Evolutionary conservation across 768 basidiomycete species (phyloP), one percentile per base, ranked within the genome.

Genomic region (Termitomyces sp.): DNA sequence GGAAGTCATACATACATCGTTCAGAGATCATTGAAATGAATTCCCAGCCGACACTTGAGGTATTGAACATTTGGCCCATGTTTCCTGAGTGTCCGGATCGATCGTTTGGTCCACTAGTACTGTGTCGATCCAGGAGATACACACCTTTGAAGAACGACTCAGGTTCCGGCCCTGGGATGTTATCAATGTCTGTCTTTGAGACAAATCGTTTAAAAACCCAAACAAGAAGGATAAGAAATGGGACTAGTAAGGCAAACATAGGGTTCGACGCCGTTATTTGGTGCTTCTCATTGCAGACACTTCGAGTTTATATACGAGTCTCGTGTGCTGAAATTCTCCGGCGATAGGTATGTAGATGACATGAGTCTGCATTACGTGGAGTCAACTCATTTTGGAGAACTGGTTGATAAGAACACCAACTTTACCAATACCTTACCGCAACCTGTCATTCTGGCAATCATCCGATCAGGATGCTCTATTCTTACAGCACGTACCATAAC

Each of bases 91-190:
- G n/a, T n/a, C n/a, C n/a, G 27, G 11, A 15, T 33, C 0, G 18
- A 11, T 18, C 31, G 7, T 22, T 32, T 1, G 36, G 15, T 12
- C 38, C 5, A 12, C n/a, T 15, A 5, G 18, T 4, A 39, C 18
- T 18, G 22, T 18, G 7, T 40, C 12, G n/a, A 7, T 27, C 4
- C 15, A 18, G 36, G 15, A 29, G 29, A 29, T 31, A 13, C 23
- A 11, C 36, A 72, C 73, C 73, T 45, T 60, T 68, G 33, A 63
- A 52, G 35, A 68, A 67, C 1, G 71, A 72, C 1, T 48, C 41
- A 2, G 66, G 58, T 12, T 54, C 59, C 0, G 72, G 73, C 10
- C 73, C 73, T 1, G 70, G 71, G 38, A 75, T 59, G 50, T 71
- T 70, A 41, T 68, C 66, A 7, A 75, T 52, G 35, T 66, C 63